Conservation (phyloP, 2,329 filamentous ascomycete genomes). For the Monilinia polystroma region DNA sequence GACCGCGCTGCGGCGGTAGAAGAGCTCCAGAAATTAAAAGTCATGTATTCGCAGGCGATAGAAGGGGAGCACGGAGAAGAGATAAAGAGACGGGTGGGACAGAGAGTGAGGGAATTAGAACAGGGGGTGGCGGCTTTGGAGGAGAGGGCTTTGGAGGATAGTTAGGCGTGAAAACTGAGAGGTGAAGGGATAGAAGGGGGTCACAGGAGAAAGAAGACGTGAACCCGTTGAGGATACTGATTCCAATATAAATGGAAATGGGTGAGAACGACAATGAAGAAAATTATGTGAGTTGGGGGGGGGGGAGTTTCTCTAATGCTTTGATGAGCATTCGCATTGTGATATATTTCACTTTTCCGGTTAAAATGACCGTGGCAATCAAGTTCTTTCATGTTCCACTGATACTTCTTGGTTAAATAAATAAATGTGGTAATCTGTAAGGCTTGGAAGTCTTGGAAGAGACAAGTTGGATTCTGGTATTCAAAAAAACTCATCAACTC, state of each 20-base stretch:
- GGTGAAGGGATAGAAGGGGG: not conserved
- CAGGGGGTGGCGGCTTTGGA: slow-evolving; percentile 46
- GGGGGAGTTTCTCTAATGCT: not conserved
- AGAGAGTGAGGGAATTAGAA: slow-evolving; percentile 48
- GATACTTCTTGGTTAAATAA: not conserved
- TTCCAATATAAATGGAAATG: not conserved
- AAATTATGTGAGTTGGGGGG: not conserved
- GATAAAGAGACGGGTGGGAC: slow-evolving; percentile 46
- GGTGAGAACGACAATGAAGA: not conserved
- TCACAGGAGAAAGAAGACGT: not conserved
- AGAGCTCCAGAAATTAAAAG: slow-evolving; percentile 44
- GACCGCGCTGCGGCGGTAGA: slow-evolving; percentile 48
- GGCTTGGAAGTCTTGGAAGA: not conserved
- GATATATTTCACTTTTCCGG: not conserved
- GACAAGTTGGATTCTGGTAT: not conserved
- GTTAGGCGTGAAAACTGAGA: not conserved
- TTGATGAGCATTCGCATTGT: not conserved
- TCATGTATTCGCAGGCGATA: slow-evolving; percentile 38
- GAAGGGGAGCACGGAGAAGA: slow-evolving; percentile 44
- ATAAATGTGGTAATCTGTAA: not conserved
- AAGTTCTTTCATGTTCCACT: not conserved
- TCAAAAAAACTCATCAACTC: too few species aligned
- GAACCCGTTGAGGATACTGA: not conserved
- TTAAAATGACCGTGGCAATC: not conserved
- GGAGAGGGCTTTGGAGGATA: slow-evolving; percentile 42